These are phyloP conservation scores for Spiraea crenata DNA, from an alignment of 331 rosid genomes.

Conservation along the genomic window DNA sequence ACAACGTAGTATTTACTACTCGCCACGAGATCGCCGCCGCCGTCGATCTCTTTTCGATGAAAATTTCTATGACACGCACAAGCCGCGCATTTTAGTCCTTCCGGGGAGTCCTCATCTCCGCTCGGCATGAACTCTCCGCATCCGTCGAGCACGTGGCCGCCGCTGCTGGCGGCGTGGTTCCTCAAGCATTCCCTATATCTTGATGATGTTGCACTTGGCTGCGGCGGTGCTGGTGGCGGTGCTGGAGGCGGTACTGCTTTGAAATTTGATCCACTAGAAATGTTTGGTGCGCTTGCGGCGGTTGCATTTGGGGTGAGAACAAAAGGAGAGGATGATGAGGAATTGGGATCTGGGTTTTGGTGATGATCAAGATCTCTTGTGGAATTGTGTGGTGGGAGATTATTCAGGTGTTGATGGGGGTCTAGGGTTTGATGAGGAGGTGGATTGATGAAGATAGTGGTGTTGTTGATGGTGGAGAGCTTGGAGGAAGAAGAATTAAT, in stretches of 20 bases:
- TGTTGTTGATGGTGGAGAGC: slow-evolving; percentile 31
- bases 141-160: slow-evolving; percentile 82
- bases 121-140: slow-evolving; percentile 97
- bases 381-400: slow-evolving; percentile 26
- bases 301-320: slow-evolving; percentile 21
- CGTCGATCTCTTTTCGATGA: slow-evolving; percentile 68
- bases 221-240: not conserved
- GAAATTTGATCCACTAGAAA: slow-evolving; percentile 25
- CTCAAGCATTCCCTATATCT: slow-evolving; percentile 77
- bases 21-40: slow-evolving; percentile 28
- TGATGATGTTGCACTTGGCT: not conserved
- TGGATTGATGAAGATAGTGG: slow-evolving; percentile 29
- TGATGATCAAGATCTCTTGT: slow-evolving; percentile 42
- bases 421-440: slow-evolving; percentile 36
- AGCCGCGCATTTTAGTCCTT: slow-evolving; percentile 74
- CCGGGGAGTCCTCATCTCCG: slow-evolving; percentile 60
- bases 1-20: slow-evolving; percentile 13
- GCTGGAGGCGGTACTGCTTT: slow-evolving; percentile 17
- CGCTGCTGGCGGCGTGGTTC: slow-evolving; percentile 90
- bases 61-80: slow-evolving; percentile 95
- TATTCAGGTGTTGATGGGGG: slow-evolving; percentile 26
- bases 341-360: slow-evolving; percentile 36
- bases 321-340: slow-evolving; percentile 20
- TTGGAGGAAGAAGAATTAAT: slow-evolving; percentile 46
- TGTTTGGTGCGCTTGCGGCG: slow-evolving; percentile 14